Base-by-base conservation (phyloP, 805 yeast genomes). In the Schizosaccharomyces octosporus region DNA sequence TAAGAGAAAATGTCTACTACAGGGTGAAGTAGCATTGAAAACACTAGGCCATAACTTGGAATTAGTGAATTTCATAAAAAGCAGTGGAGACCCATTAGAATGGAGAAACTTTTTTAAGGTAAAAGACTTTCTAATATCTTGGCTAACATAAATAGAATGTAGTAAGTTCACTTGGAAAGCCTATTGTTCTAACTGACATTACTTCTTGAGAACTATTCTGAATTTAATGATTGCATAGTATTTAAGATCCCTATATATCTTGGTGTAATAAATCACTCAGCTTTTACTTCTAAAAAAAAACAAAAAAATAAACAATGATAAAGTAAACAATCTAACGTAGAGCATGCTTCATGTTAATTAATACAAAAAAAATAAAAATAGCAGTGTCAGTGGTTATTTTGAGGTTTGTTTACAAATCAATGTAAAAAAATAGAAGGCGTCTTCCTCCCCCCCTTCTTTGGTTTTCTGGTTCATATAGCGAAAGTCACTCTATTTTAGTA, bases 21-120 rank as follows among this genome's bases (percentile, higher is more conserved):
- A 73, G 31, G 85, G 85, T 0, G 69, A 71, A 27, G 74, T 81
- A 59, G 72, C 72, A 32, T 73, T 81, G 11, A 67, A 72, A 2
- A 69, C 70, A 45, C 67, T 78, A 62, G 70, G 70, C 0, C 75
- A 57, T 19, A 36, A 32, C 21, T 36, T 57, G 45, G 27, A 57
- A 21, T 19, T 63, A 11, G 61, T 66, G 7, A 66, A 66, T 41
- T 45, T 62, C 55, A 64, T 64, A 64, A 42, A 59, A 42, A 41
- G 60, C 13, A 55, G 59, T 17, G 86, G 85, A 0, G 87, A 83
- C 70, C 87, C 88, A 0, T 67, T 83, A 51, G 88, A 83, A 68
- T 83, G 88, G 88, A 75, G 88, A 69, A 71, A 81, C 17, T 71
- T 83, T 21, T 83, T 84, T 71, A 81, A 81, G 66, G 74, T 57